Base-by-base conservation (phyloP, 139 green algal species). In the Ostreobium quekettii region DNA sequence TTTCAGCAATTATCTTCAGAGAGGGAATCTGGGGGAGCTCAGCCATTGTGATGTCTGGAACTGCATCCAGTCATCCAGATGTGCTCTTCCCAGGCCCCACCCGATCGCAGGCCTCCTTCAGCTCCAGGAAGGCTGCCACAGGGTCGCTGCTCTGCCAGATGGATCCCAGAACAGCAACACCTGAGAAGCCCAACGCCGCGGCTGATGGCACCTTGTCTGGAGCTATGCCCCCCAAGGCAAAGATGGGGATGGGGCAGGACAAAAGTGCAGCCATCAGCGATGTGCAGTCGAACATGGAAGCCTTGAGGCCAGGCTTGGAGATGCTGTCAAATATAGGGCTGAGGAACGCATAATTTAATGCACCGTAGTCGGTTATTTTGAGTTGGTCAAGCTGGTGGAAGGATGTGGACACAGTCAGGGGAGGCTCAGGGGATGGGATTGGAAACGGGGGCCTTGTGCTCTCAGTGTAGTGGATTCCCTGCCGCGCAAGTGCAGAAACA, bases 241-340 rank as follows among this genome's bases (percentile, higher is more conserved):
- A 47, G 1, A 86, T 53, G 1, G 75, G 66, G 36, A 80, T 36
- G 0, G 26, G 30, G n/a, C 48, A 63, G n/a, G 36, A 26, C 2
- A 3, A 30, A 24, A 87, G 31, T 1, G 37, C 58, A 0, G 6
- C 26, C 5, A 1, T 19, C 36, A 86, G 47, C 22, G 62, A 46
- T 0, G 72, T 11, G 0, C 2, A 28, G 15, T 79, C 47, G n/a
- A 71, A 71, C n/a, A 48, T 62, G 0, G 64, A 71, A 24, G 63
- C 47, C 11, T 2, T 22, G 47, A 85, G 78, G 48, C 75, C 78
- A 5, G 61, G 30, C 57, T 88, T 88, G 36, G 48, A 74, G 47
- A 88, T 82, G 66, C 77, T 85, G 48, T 80, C 49, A 47, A 81
- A 87, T 0, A 88, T 72, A 24, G 80, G 82, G 5, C 69, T 79